These are phyloP conservation scores for Talaromyces sp. DNA, from an alignment of 2,329 filamentous ascomycete species.

Conservation along the genomic window DNA sequence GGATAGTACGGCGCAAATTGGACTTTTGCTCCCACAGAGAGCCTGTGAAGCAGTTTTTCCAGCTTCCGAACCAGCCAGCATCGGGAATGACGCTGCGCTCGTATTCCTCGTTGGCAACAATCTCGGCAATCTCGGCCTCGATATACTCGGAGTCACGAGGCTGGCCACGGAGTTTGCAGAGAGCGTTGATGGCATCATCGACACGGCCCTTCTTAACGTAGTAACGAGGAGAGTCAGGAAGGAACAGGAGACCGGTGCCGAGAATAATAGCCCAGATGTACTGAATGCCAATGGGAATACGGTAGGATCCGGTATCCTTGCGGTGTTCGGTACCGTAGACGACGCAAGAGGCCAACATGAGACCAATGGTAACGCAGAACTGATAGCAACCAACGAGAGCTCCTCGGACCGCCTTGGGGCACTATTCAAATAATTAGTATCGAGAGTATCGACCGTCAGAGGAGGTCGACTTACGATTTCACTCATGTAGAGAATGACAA, in stretches of 20 bases:
- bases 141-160: conserved; percentile 68
- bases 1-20: conserved; percentile 62
- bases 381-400: conserved; percentile 79
- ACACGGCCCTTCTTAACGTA: conserved; percentile 74
- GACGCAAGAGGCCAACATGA: conserved; percentile 70
- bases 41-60: conserved; percentile 63
- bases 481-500: conserved; percentile 83
- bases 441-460: neutral
- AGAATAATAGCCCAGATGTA: conserved; percentile 78
- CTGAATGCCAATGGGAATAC: conserved; percentile 76
- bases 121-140: conserved; percentile 74
- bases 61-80: conserved; percentile 62
- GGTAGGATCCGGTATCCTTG: conserved; percentile 64
- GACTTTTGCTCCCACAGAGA: conserved; percentile 52
- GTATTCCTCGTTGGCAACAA: conserved; percentile 87
- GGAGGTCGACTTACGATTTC: conserved; percentile 55
- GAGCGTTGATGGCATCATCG: conserved; percentile 58
- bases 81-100: conserved; percentile 66
- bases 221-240: conserved; percentile 83
- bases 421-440: conserved; percentile 1
- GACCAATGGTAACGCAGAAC: conserved; percentile 76
- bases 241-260: conserved; percentile 64
- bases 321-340: conserved; percentile 66
- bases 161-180: conserved; percentile 71
- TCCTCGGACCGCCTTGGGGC: conserved; percentile 68